Base-by-base conservation (phyloP, 495 filamentous ascomycete species). In the Podospora anserina region DNA sequence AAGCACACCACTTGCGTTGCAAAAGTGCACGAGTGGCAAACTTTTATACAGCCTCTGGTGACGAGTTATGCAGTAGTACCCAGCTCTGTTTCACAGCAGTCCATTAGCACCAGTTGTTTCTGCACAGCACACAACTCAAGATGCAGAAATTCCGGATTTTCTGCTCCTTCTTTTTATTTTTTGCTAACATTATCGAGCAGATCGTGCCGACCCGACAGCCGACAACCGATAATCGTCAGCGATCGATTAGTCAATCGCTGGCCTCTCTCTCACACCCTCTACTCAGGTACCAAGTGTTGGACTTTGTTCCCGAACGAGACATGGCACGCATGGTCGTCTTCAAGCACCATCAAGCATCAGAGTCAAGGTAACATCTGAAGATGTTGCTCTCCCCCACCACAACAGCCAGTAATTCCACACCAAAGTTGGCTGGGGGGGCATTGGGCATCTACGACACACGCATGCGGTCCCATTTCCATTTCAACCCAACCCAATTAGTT, bases 391-490 rank as follows among this genome's bases (percentile, higher is more conserved):
- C 9, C 39, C 39, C 39, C 39, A 49, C 39, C 9, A 13, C 1
- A 49, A 49, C 39, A 49, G 39, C 39, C 39, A 49, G 13, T 49
- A 49, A 49, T 49, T 49, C 39, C 9, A 49, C 39, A 3, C 39
- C 9, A 49, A 49, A 49, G 15, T 16, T 11, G 39, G 7, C 39
- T 18, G 16, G 26, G 20, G 26, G 20, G 30, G 59, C 23, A 32
- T 63, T 63, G 61, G 61, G 61, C 61, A 63, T 63, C 61, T 28
- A 63, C 61, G 59, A 63, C 61, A 44, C 61, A 39, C 61, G 18
- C 61, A 27, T 61, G 23, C 55, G 9, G 39, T 26, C 13, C 55
- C 55, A 16, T 61, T 32, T 61, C 28, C 61, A 28, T 63, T 49
- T 39, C 30, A 49, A 63, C 61, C 61, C 61, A 63, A 63, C 61